Conservation (phyloP, 2,329 filamentous ascomycete species). For the Ceratocystiopsis brevicomis region DNA sequence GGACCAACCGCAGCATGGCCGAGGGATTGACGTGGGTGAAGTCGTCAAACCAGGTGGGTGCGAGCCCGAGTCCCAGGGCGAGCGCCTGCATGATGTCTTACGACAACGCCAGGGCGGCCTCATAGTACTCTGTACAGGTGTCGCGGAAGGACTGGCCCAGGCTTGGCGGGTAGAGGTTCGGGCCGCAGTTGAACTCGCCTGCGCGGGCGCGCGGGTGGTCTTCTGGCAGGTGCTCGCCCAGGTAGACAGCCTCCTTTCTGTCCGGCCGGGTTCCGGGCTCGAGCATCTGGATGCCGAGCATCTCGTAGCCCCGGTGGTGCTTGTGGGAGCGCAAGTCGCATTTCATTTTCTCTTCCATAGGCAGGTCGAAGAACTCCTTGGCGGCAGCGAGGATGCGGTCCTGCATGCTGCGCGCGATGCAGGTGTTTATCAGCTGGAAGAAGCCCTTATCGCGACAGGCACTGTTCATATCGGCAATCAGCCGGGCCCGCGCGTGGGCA, state of each 20-base stretch:
- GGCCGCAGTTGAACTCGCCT: conserved; percentile 1
- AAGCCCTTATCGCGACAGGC: conserved; percentile 15
- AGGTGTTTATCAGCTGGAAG: conserved; percentile 11
- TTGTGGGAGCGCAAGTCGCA: conserved; percentile 11
- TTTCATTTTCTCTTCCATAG: conserved; percentile 23
- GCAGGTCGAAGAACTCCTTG: conserved; percentile 28
- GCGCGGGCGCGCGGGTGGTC: neutral
- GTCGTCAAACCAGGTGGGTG: conserved; percentile 21
- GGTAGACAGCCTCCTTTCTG: conserved; percentile 22
- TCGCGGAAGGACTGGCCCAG: conserved; percentile 16
- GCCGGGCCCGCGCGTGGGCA: neutral
- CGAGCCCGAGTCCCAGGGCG: conserved; percentile 21
- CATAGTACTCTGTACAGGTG: conserved; percentile 21
- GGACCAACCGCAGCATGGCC: conserved; percentile 25
- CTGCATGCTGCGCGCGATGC: conserved; percentile 8
- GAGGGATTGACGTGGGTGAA: conserved; percentile 22
- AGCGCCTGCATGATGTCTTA: conserved; percentile 21
- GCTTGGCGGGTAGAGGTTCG: neutral
- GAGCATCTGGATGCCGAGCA: conserved; percentile 24
- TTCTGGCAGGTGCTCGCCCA: neutral
- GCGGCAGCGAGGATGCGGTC: conserved; percentile 11
- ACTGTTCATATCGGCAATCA: conserved; percentile 1
- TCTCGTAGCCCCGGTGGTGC: conserved; percentile 28
- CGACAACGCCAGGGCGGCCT: conserved; percentile 16
- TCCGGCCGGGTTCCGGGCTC: conserved; percentile 25